Evolutionary conservation across 148 eudicot species (phyloP), one percentile per base, ranked within the genome.

Genomic region (Fagopyrum esculentum): DNA sequence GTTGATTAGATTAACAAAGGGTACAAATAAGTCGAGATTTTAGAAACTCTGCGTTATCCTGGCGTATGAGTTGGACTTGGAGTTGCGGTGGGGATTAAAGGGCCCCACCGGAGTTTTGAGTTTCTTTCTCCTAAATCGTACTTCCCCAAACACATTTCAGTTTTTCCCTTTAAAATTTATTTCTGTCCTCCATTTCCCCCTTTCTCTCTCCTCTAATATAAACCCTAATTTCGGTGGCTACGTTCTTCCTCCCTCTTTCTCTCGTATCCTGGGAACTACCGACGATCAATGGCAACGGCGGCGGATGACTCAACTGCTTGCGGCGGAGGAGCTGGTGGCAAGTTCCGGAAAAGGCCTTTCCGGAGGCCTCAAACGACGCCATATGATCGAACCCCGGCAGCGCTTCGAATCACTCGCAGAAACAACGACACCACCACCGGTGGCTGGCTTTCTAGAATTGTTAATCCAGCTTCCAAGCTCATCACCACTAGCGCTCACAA

Each of bases 391-490:
- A 96, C 99, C 8, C 76, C 81, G 6, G 76, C 88, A 1, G 86
- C 89, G 13, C 17, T 86, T 29, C 85, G 92, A 35, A 86, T 77
- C 44, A 78, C 89, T 69, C 90, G 71, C 48, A 77, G 76, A 30
- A 54, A 59, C 45, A 77, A 61, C 69, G 69, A 66, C 45, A 66
- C 17, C 71, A 66, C 46, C 71, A 35, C n/a, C 73, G 54, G 54
- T 7, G 73, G 94, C 54, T 90, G 94, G 94, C 71, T 96, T 4
- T 81, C 94, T 45, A 90, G 86, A 84, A 75, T 96, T 9, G 91
- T 92, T 19, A 91, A 90, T 71, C 99, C 99, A 7, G 94, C 97
- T 47, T 85, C 97, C 5, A 84, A 83, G 77, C 87, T 96, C 48
- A 80, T 92, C 17, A 78, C 89, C 29, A 82, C 89, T 40, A 86